Evolutionary conservation across 1,284 basidiomycete genomes (phyloP).

Genomic region (Apiotrichum sp.): DNA sequence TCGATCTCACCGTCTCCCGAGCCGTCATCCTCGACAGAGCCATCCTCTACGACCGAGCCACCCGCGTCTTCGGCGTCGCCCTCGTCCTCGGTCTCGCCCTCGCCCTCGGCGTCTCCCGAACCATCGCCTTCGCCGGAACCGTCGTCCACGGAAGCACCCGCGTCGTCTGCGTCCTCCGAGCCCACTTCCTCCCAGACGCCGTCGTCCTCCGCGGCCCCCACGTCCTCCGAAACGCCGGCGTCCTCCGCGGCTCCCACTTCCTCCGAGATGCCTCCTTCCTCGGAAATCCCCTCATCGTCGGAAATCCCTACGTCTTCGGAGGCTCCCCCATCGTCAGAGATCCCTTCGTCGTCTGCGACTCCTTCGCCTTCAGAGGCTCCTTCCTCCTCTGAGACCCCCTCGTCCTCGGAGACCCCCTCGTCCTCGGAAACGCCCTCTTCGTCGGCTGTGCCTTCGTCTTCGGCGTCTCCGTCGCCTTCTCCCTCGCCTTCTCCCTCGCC

Average conservation of each 20-base stretch:
- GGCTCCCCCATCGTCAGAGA: background rate
- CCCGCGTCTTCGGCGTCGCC: background rate
- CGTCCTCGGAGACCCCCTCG: background rate
- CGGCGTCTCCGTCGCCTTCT: background rate
- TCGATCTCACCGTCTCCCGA: background rate
- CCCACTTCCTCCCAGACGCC: background rate
- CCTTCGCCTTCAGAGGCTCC: background rate
- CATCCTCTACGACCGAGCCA: background rate
- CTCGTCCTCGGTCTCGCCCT: background rate
- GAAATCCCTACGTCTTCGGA: background rate
- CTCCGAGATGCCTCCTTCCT: too few species aligned
- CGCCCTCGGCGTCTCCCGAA: background rate
- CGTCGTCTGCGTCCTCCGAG: background rate
- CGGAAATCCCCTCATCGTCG: background rate
- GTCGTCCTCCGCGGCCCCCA: too few species aligned
- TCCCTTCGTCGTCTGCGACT: background rate
- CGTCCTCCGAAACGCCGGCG: too few species aligned
- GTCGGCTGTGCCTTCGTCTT: too few species aligned
- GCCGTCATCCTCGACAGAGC: background rate
- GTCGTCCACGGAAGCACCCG: background rate
- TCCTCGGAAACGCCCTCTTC: background rate
- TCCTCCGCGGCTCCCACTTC: too few species aligned
- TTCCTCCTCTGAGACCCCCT: too few species aligned
- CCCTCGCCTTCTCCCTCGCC: background rate
- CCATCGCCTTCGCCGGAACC: background rate